Evolutionary conservation across 768 basidiomycete species (phyloP).

Genomic region (Termitomyces heimii): DNA sequence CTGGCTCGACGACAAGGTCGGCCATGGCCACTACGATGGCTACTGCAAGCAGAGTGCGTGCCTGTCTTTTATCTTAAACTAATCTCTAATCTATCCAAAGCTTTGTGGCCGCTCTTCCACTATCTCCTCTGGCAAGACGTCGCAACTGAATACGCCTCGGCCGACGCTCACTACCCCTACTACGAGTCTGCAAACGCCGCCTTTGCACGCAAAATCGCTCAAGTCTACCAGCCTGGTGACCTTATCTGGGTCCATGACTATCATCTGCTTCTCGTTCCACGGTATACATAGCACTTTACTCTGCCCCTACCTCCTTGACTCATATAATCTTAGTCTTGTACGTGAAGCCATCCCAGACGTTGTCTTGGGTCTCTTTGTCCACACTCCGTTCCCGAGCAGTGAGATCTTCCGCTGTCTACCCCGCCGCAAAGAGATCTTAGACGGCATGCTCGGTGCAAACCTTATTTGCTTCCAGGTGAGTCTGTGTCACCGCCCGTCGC

Average conservation of each 20-base stretch:
- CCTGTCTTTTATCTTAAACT: slow-evolving; percentile 30
- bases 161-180: slow-evolving; percentile 75
- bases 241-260: slow-evolving; percentile 95
- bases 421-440: slow-evolving; percentile 87
- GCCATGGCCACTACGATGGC: slow-evolving; percentile 93
- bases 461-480: slow-evolving; percentile 87
- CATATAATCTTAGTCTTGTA: slow-evolving; percentile 44
- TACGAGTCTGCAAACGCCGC: slow-evolving; percentile 81
- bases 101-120: slow-evolving; percentile 97
- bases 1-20: slow-evolving; percentile 85
- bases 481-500: neutral
- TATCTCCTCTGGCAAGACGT: slow-evolving; percentile 98
- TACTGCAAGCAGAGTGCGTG: slow-evolving; percentile 96
- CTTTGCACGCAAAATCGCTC: slow-evolving; percentile 69
- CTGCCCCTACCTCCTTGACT: neutral
- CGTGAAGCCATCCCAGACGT: slow-evolving; percentile 64
- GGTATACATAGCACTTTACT: slow-evolving; percentile 18
- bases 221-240: slow-evolving; percentile 83
- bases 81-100: slow-evolving; percentile 30
- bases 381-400: slow-evolving; percentile 96
- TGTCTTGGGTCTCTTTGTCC: slow-evolving; percentile 88
- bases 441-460: slow-evolving; percentile 97
- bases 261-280: slow-evolving; percentile 88
- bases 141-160: slow-evolving; percentile 80
- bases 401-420: slow-evolving; percentile 95